Evolutionary conservation across 2,329 filamentous ascomycete genomes (phyloP).

Genomic region (Cladosporium velox): DNA sequence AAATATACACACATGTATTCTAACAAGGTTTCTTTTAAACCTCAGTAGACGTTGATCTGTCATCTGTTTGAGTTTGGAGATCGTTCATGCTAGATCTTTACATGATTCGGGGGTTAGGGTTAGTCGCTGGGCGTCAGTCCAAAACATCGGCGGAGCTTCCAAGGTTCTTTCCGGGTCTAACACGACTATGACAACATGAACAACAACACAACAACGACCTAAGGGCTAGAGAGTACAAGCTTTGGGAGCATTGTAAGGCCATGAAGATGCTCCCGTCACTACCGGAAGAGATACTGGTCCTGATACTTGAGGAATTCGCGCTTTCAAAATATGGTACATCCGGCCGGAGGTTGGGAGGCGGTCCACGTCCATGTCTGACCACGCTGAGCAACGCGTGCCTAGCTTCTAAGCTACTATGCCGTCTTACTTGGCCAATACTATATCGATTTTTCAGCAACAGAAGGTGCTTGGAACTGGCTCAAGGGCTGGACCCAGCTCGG

Average conservation of each 20-base stretch:
- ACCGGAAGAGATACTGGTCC: conserved; percentile 5
- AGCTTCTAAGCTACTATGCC: background rate
- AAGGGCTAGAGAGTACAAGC: too few relatives aligned
- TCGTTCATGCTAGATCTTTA: background rate
- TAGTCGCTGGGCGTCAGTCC: background rate
- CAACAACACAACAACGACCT: too few relatives aligned
- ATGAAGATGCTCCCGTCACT: background rate
- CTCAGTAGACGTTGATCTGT: background rate
- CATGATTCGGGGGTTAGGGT: background rate
- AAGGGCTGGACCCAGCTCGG: background rate
- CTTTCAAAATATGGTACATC: background rate
- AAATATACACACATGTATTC: background rate
- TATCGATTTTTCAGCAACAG: background rate
- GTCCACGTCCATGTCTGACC: background rate
- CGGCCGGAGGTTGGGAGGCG: background rate
- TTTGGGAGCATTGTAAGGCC: too few relatives aligned
- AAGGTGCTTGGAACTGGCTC: background rate
- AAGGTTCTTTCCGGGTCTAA: background rate
- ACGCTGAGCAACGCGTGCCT: background rate
- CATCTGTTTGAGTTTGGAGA: background rate
- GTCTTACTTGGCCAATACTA: conserved; percentile 6
- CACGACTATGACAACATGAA: background rate
- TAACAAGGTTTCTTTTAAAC: background rate
- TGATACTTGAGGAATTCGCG: conserved; percentile 5
- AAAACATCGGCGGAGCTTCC: too few relatives aligned